Evolutionary conservation across 2,329 filamentous ascomycete genomes (phyloP), one percentile per base, ranked within the genome.

Genomic region (Talaromyces sp.): DNA sequence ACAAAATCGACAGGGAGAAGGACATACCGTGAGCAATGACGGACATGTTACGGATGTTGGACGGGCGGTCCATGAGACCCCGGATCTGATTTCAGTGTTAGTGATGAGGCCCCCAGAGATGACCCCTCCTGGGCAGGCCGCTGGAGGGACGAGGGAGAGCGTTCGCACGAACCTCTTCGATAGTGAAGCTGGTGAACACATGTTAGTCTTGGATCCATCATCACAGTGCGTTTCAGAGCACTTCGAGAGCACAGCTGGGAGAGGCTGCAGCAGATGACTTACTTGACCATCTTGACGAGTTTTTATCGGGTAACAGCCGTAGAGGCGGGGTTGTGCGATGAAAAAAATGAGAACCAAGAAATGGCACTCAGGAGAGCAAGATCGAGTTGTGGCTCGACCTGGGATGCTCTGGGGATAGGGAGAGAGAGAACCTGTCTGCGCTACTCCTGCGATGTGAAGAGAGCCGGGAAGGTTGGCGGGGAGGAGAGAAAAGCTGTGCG

Each of bases 241-340:
- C 28, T 2, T 19, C 44, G 32, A n/a, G 15, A 25, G 27, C 10
- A 47, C 19, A 30, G 25, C 17, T 28, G 22, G n/a, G 19, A 55
- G 62, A n/a, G 54, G 61, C 25, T 3, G 51, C 55, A 47, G 47
- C 64, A 63, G 60, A 58, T 53, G 60, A 93, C 93, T 90, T 90
- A 97, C 93, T 98, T 97, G 81, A 99, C 95, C 95, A 99, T 99
- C 81, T 92, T 97, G 89, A 84, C 92, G 91, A 92, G 91, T 73
- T 72, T 73, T 72, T 70, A 47, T 64, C 65, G 64, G 65, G 69
- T 61, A 73, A 72, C 65, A 62, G 73, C 74, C 72, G 64, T 73
- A 71, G 73, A 76, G 75, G 75, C 74, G 74, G 73, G 75, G 74
- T 72, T 71, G 65, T 66, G 67, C 59, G 67, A 69, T 64, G 32